These are phyloP conservation scores for Komagataella kurtzmanii DNA, from an alignment of 805 yeast genomes.

Conservation along the genomic window DNA sequence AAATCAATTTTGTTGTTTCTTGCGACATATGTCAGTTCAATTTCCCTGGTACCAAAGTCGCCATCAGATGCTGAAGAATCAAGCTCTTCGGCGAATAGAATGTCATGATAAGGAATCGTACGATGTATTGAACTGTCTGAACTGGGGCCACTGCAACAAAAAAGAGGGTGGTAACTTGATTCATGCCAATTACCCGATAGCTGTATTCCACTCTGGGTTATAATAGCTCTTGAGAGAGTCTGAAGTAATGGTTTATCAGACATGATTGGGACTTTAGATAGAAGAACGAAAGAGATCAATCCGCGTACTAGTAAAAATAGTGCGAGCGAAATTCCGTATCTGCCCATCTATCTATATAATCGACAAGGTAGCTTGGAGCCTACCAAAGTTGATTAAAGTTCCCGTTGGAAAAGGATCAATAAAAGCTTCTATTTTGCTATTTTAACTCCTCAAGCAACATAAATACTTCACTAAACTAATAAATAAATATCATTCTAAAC, in stretches of 20 bases:
- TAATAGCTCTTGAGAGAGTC: background rate
- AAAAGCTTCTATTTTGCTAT: background rate
- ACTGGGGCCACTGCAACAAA: background rate
- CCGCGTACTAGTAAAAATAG: background rate
- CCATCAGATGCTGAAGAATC: background rate
- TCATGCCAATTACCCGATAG: background rate
- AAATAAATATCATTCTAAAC: slow-evolving; percentile 6
- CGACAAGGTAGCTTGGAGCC: no score
- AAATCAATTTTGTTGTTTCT: background rate
- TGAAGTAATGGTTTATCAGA: background rate
- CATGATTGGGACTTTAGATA: background rate
- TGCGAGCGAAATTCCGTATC: background rate
- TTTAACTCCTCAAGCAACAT: background rate
- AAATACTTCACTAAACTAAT: background rate
- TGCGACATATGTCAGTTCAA: background rate
- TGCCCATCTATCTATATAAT: background rate
- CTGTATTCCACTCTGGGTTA: background rate
- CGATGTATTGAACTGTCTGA: background rate
- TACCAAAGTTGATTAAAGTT: background rate
- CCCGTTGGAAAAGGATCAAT: background rate
- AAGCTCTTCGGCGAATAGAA: background rate
- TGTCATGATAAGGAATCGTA: background rate
- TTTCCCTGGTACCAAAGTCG: background rate
- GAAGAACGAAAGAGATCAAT: background rate
- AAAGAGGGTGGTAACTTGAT: background rate